Evolutionary conservation across 345 rosid genomes (phyloP).

Genomic region (Hypericum androsaemum): DNA sequence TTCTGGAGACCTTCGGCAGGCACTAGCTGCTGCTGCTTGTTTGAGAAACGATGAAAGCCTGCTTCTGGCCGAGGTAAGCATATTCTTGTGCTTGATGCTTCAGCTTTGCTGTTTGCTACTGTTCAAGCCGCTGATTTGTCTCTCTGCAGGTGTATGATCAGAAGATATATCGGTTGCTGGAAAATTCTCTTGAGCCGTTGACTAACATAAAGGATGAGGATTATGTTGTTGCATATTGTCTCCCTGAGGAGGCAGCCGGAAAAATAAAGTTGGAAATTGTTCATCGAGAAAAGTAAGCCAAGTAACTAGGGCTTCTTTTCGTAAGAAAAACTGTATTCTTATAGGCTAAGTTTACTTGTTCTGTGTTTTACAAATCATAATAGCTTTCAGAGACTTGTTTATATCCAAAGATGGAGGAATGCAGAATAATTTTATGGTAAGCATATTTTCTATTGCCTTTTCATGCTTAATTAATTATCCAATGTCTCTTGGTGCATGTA

Average conservation of each 20-base stretch:
- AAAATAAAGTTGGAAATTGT: constrained; percentile 56
- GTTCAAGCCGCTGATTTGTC: constrained; percentile 15
- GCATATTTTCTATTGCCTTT: too few species aligned
- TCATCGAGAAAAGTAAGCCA: constrained; percentile 50
- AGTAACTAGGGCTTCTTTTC: too few species aligned
- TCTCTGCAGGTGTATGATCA: constrained; percentile 50
- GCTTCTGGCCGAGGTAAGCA: constrained; percentile 67
- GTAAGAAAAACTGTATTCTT: too few species aligned
- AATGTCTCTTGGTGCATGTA: constrained; percentile 8
- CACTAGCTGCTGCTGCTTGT: constrained; percentile 65
- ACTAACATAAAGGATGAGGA: constrained; percentile 63
- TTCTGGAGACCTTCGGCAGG: constrained; percentile 62
- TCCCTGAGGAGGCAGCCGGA: constrained; percentile 44
- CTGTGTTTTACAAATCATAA: too few species aligned
- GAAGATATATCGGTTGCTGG: constrained; percentile 48
- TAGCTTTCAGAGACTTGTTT: too few species aligned
- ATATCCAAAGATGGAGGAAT: too few species aligned
- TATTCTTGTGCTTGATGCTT: neutral
- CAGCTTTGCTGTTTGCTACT: constrained; percentile 1
- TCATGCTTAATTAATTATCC: too few species aligned
- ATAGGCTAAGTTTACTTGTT: too few species aligned
- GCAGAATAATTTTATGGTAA: too few species aligned
- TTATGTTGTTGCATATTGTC: constrained; percentile 68
- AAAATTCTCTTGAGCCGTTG: constrained; percentile 40
- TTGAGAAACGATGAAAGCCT: constrained; percentile 67